Evolutionary conservation across 805 yeast species (phyloP), one percentile per base, ranked within the genome.

Genomic region (Metschnikowia drakensbergensis): DNA sequence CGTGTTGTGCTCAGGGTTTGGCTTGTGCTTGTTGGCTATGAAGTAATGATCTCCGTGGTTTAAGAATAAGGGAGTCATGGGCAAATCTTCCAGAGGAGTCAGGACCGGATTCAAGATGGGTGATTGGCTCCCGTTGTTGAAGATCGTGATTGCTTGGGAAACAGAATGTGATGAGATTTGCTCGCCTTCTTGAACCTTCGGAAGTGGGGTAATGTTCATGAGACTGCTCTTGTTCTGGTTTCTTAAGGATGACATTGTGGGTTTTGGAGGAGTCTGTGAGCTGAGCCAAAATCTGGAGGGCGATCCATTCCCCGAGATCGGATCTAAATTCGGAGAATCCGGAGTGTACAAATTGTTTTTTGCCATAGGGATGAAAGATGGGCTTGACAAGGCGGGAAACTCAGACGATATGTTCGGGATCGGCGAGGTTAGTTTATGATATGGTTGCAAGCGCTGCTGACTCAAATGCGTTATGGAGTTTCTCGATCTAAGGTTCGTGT

Each of bases 261-360:
- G 61, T 56, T 58, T 13, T 13, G 83, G 83, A 1, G 83, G 83
- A 0, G 83, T 77, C 45, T 75, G 76, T 22, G 77, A 71, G n/a
- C 74, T 68, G 39, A 80, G 62, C 72, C 79, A 75, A 52, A 80
- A 78, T 42, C 78, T 61, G 4, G 83, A 77, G 1, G 84, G 84
- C 0, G 82, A 77, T 5, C 80, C 81, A 2, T 77, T 76, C 11
- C 79, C 42, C 4, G 82, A 77, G 0, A 75, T 71, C 2, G 84
- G 83, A 38, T 67, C 74, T 45, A 80, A 63, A 46, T 69, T 68
- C 0, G 84, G 84, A 0, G 82, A 77, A 45, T 76, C 82, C 0
- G 84, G 83, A 8, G 64, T 58, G 31, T 39, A 33, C 49, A 45
- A 45, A 42, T 30, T 51, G 46, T 53, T 49, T 41, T 53, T 50